Evolutionary conservation across 2,329 filamentous ascomycete genomes (phyloP).

Genomic region (Ustulina deusta): DNA sequence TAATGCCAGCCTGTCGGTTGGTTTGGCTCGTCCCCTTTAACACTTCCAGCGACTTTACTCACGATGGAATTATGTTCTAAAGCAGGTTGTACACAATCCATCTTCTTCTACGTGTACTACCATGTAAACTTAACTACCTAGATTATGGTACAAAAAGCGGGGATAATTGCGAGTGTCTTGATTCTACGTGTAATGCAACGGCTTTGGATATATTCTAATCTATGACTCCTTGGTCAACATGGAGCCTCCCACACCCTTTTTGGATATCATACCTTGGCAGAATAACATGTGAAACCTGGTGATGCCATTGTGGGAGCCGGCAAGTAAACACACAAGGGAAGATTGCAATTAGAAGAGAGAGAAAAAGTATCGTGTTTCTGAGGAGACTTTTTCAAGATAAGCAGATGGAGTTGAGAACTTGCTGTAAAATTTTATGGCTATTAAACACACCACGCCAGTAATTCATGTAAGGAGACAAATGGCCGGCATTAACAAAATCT

Average conservation of each 20-base stretch:
- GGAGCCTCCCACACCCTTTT: not conserved
- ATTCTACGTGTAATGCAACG: not conserved
- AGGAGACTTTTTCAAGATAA: not conserved
- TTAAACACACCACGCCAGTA: not conserved
- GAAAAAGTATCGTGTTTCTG: not conserved
- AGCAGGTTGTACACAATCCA: not conserved
- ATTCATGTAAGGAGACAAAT: constrained; percentile 2
- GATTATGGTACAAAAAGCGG: not conserved
- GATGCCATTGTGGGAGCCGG: not conserved
- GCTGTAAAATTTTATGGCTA: not conserved
- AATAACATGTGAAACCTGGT: not conserved
- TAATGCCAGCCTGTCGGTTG: not conserved
- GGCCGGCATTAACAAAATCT: not conserved
- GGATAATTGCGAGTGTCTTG: not conserved
- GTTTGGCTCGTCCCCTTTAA: not conserved
- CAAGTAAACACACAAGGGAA: not conserved
- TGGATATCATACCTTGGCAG: not conserved
- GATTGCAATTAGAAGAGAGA: not conserved
- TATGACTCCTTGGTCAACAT: not conserved
- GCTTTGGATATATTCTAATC: not conserved
- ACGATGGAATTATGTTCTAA: not conserved
- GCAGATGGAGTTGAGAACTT: not conserved
- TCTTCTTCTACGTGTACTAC: not conserved
- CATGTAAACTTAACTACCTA: not conserved
- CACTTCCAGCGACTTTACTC: not conserved